These are phyloP conservation scores for Begonia fuchsioides DNA, from an alignment of 306 rosid genomes.

Conservation along the genomic window DNA sequence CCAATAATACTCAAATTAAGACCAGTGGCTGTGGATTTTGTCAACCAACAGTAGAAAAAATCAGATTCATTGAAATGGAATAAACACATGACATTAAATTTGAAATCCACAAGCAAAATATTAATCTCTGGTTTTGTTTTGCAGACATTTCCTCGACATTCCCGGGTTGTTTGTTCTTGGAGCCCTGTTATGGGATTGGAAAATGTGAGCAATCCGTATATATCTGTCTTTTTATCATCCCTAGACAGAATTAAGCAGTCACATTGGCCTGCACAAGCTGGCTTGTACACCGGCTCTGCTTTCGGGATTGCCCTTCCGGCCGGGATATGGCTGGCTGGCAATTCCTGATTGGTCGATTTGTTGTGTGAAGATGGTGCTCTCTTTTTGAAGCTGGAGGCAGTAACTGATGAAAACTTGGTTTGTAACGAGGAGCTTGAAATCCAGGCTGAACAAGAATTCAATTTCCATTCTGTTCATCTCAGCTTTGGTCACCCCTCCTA, in stretches of 20 bases:
- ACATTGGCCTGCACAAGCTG: conserved; percentile 6
- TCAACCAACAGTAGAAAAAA: too few species aligned
- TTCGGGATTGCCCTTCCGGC: neutral
- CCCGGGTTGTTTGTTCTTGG: too few species aligned
- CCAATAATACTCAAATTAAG: too few species aligned
- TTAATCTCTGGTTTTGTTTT: too few species aligned
- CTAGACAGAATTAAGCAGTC: neutral
- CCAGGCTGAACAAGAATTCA: conserved; percentile 37
- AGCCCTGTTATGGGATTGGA: too few species aligned
- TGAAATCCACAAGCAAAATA: too few species aligned
- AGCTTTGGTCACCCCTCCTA: conserved; percentile 55
- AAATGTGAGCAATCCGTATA: too few species aligned
- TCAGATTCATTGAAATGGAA: too few species aligned
- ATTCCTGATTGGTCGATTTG: neutral
- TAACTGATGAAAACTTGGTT: conserved; percentile 18
- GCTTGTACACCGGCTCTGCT: conserved; percentile 2
- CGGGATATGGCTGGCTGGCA: neutral
- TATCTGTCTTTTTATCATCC: too few species aligned
- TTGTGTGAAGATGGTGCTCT: conserved; percentile 1
- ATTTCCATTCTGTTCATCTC: conserved; percentile 62
- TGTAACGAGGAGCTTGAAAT: conserved; percentile 42
- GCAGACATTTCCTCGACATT: too few species aligned
- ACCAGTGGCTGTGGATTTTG: too few species aligned
- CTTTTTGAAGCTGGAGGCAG: conserved; percentile 25
- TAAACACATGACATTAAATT: too few species aligned